Percentiles rank a stretch among this genome's conserved stretches.
phyloP scores from a whole-genome alignment of 441 rosid genomes.

The Adansonia grandidieri region DNA sequence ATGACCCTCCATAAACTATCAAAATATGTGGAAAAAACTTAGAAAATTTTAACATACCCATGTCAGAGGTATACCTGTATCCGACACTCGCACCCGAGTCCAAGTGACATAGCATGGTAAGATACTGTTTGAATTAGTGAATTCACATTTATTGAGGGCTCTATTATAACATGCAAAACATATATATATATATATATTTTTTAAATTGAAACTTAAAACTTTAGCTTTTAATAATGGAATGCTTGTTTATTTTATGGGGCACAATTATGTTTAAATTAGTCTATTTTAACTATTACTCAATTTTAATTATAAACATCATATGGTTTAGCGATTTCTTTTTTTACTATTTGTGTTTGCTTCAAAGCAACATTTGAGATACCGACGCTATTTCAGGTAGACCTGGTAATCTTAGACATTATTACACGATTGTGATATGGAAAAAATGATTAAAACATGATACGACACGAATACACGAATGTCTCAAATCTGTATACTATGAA shows the following conservation, averaged over 20 bases:
- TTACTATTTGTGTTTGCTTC: neutral
- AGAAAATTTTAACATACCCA: too few species aligned
- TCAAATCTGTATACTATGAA: too few species aligned
- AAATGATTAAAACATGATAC: too few species aligned
- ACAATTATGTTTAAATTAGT: neutral
- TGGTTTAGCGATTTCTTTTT: too few species aligned
- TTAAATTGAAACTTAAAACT: neutral
- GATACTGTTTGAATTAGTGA: constrained; percentile 31
- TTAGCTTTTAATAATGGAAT: neutral
- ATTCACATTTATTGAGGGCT: neutral
- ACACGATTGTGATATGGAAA: too few species aligned
- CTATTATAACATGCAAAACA: neutral
- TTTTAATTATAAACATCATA: neutral
- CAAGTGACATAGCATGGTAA: constrained; percentile 56
- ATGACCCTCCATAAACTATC: too few species aligned
- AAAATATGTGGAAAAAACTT: too few species aligned
- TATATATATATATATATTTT: neutral
- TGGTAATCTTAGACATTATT: too few species aligned
- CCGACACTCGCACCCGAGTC: too few species aligned
- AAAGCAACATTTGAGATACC: neutral
- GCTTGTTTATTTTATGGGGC: neutral
- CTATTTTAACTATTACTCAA: neutral
- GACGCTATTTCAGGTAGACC: neutral
- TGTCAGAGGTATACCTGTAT: too few species aligned
- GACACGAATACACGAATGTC: too few species aligned